Evolutionary conservation across 495 filamentous ascomycete genomes (phyloP), one percentile per base, ranked within the genome.

Genomic region (Podospora tetraspora): DNA sequence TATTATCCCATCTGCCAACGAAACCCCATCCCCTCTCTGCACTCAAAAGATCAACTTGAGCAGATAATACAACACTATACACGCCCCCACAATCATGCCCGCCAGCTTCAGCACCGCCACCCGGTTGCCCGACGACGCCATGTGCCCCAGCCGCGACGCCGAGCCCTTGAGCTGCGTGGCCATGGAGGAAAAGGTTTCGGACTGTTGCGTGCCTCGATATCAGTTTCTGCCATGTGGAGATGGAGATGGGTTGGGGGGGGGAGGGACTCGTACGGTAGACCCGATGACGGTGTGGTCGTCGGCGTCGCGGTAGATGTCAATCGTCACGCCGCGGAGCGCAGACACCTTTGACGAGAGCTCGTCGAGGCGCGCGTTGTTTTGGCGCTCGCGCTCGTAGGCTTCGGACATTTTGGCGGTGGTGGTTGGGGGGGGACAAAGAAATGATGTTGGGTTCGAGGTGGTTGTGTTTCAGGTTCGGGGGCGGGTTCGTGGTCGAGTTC

Each of bases 231-330:
- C 3, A 25, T 25, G 10, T 2, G 3, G 3, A 29, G 21, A 3
- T 1, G 34, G 16, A 10, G 21, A 21, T 13, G 10, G 29, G 8
- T 16, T 4, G 52, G 56, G 21, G 43, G 59, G 27, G 80, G 13
- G 2, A 21, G 5, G 59, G 30, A 30, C 13, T 16, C 87, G 21
- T 86, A 96, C 93, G 58, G 91, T 92, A 72, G 87, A 85, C 77
- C 98, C 93, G 67, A 99, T 91, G 29, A 95, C 84, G 63, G 90
- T 87, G 74, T 97, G 94, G 73, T 90, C 87, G 56, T 92, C 86
- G 56, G 95, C 95, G 75, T 93, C 91, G 80, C 97, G 93, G 81
- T 97, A 96, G 76, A 99, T 99, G 81, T 98, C 92, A 59, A 97
- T 88, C n/a, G 95, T 99, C n/a, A 99, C 93, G 71, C 89, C 89